These are phyloP conservation scores for Trametes sp. DNA, from an alignment of 1,284 basidiomycete species.

Conservation along the genomic window DNA sequence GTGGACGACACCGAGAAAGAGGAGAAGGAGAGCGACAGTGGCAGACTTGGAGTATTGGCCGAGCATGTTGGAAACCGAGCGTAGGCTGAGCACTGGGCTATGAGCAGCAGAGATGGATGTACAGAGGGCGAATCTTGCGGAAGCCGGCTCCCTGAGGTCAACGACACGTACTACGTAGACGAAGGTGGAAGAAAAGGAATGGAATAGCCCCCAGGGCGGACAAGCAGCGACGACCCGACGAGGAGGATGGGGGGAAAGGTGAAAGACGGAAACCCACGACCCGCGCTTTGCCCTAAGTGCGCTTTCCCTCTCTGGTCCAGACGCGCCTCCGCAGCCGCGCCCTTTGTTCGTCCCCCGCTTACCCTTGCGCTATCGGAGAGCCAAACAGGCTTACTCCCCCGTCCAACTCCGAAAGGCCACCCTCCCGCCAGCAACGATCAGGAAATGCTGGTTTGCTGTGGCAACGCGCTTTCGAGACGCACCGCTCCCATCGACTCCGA, in stretches of 20 bases:
- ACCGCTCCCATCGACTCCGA: slow-evolving; percentile 23
- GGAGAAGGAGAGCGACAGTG: slow-evolving; percentile 45
- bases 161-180: slow-evolving; percentile 45
- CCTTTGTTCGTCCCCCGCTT: slow-evolving; percentile 13
- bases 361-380: slow-evolving; percentile 3
- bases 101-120: slow-evolving; percentile 17
- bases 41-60: slow-evolving; percentile 41
- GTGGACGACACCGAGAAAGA: slow-evolving; percentile 38
- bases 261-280: slow-evolving; percentile 24
- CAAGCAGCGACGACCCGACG: slow-evolving; percentile 39
- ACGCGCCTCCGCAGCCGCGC: slow-evolving; percentile 21
- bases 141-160: slow-evolving; percentile 61
- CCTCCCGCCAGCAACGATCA: slow-evolving; percentile 27
- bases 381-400: neutral
- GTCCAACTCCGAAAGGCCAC: neutral
- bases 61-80: slow-evolving; percentile 41
- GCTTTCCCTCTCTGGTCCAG: slow-evolving; percentile 11
- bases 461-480: slow-evolving; percentile 30
- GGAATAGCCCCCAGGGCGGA: slow-evolving; percentile 64
- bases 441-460: slow-evolving; percentile 19
- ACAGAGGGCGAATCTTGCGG: slow-evolving; percentile 37
- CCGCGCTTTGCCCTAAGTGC: slow-evolving; percentile 8
- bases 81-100: slow-evolving; percentile 17
- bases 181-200: slow-evolving; percentile 53
- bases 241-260: slow-evolving; percentile 35